Percentiles rank a stretch among this genome's conserved stretches.
These are phyloP conservation scores for Aspergillus luchuensis DNA, from an alignment of 2,329 filamentous ascomycete species.

Conservation along the genomic window DNA sequence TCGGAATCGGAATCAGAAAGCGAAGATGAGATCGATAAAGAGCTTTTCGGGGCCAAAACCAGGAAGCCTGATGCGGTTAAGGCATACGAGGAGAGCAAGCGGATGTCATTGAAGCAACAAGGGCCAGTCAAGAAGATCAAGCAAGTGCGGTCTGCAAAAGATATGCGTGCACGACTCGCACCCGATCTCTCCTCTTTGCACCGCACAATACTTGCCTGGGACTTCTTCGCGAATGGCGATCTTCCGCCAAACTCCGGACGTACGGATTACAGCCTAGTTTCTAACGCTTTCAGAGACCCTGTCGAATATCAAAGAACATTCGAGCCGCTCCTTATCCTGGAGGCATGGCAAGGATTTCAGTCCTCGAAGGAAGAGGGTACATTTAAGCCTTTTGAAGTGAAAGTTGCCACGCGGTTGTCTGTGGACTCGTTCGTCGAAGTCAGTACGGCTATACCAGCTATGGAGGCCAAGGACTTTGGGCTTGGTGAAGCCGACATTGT, in stretches of 20 bases:
- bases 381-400: constrained; percentile 80
- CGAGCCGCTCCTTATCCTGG: constrained; percentile 82
- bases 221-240: constrained; percentile 87
- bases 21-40: constrained; percentile 73
- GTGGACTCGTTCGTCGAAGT: constrained; percentile 94
- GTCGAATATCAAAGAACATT: constrained; percentile 85
- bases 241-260: constrained; percentile 74
- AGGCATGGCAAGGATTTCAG: constrained; percentile 94
- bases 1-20: constrained; percentile 70
- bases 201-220: constrained; percentile 85
- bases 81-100: constrained; percentile 52
- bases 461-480: constrained; percentile 69
- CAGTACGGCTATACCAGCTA: constrained; percentile 74
- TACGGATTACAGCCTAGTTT: constrained; percentile 73
- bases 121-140: constrained; percentile 83
- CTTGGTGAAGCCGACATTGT: constrained; percentile 86
- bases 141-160: constrained; percentile 78
- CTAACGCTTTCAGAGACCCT: constrained; percentile 74
- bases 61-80: constrained; percentile 43
- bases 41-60: constrained; percentile 59
- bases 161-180: constrained; percentile 89
- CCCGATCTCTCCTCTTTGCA: constrained; percentile 86
- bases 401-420: constrained; percentile 80
- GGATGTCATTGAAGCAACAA: constrained; percentile 57
- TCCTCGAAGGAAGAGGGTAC: constrained; percentile 84